These are phyloP conservation scores for Musa itinerans DNA, from an alignment of 176 grass and related monocot genomes.

Conservation along the genomic window DNA sequence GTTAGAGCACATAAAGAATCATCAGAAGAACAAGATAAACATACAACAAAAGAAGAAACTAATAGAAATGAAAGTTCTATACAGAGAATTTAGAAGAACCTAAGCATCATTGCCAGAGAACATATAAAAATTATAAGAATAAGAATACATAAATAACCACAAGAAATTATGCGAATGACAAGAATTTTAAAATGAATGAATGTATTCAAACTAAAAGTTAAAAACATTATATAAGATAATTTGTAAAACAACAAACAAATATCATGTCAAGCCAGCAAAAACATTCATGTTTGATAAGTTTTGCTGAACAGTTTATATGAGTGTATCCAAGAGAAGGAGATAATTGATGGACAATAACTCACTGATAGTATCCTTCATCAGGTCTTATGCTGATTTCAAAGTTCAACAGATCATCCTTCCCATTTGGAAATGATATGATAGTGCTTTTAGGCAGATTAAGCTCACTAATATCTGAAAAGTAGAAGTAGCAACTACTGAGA, in stretches of 20 bases:
- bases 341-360: slow-evolving; percentile 23
- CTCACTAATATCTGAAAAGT: slow-evolving; percentile 68
- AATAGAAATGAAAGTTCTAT: neutral
- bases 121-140: no score
- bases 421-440: slow-evolving; percentile 71
- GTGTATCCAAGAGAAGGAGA: neutral
- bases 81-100: neutral
- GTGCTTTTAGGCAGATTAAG: slow-evolving; percentile 71
- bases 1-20: neutral
- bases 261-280: neutral
- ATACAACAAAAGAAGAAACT: neutral
- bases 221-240: no score
- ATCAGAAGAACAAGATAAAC: no score
- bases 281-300: neutral
- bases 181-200: no score
- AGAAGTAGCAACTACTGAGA: neutral
- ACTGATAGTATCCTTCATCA: slow-evolving; percentile 83
- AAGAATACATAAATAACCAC: no score
- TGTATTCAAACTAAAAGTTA: no score
- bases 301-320: neutral
- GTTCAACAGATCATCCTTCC: slow-evolving; percentile 82
- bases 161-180: no score
- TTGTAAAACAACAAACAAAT: neutral
- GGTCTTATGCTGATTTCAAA: slow-evolving; percentile 66
- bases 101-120: no score